Evolutionary conservation across 305 asterid species (phyloP), one percentile per base, ranked within the genome.

Genomic region (Fraxinus baroniana): DNA sequence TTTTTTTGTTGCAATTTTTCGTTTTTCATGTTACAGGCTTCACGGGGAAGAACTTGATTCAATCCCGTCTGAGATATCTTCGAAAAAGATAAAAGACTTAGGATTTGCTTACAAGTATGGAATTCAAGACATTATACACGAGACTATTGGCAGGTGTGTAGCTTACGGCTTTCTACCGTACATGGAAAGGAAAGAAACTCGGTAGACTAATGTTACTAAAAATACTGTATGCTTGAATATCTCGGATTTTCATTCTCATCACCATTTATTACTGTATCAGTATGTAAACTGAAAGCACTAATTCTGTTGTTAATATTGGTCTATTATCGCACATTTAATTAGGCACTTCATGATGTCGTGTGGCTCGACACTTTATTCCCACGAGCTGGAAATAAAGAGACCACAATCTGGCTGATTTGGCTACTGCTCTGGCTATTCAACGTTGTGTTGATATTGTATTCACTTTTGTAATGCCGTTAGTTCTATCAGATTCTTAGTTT

Each of bases 21-120:
- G 15, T 52, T 28, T 7, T 18, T 1, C 0, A 7, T 60, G 30
- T 84, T 78, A 33, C 86, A 90, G 98, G 89, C 18, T 73, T 44
- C 84, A 36, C 17, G 57, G 72, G 30, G 60, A 74, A 64, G 89
- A 85, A 71, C 81, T 70, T 37, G 86, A 88, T 41, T 82, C 88
- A 1, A 77, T 85, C 75, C 97, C 95, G 4, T 76, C 84, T 64
- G 87, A 81, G 84, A 92, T 95, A 46, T 95, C 94, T 41, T 92
- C 98, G 2, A 90, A 88, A 82, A 95, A 91, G 90, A 88, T 94
- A 26, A 86, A 83, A 85, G 94, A 86, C 10, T 66, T 92, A 73
- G 99, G 99, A 35, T 95, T 91, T 87, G 77, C 80, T 77, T 94
- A 84, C 88, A 86, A 91, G 78, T 87, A 89, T 81, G 84, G 88